phyloP scores from a whole-genome alignment of 169 alveolate genomes.

The Amoebophrya sp. region DNA sequence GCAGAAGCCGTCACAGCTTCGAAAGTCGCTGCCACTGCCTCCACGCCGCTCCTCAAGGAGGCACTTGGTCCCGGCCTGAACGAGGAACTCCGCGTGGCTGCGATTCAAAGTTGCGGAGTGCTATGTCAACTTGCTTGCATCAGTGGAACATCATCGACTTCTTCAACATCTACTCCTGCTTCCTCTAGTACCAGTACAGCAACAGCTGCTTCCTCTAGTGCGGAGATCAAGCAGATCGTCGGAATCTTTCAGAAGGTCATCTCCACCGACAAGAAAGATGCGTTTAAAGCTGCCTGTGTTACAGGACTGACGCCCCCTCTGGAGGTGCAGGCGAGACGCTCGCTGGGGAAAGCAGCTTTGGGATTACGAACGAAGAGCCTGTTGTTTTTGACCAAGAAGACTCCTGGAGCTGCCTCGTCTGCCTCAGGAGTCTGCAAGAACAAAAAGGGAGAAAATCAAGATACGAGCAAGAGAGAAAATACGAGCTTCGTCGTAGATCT shows the following conservation, averaged over 20 bases:
- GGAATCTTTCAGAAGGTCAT: background rate
- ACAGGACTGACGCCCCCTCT: background rate
- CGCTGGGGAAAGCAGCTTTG: no score
- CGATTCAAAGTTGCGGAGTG: background rate
- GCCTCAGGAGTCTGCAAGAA: no score
- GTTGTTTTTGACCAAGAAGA: no score
- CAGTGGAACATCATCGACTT: background rate
- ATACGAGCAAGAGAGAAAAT: no score
- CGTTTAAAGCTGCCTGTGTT: background rate
- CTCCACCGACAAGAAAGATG: background rate
- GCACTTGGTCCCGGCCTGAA: background rate
- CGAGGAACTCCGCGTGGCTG: background rate
- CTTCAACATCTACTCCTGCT: no score
- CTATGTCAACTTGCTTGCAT: background rate
- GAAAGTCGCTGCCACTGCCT: background rate
- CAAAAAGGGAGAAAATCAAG: no score
- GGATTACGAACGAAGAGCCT: no score
- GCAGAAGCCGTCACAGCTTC: background rate
- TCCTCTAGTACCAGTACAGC: no score
- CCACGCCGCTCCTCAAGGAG: background rate
- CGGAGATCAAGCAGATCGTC: background rate
- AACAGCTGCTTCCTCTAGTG: no score
- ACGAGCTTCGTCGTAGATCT: no score
- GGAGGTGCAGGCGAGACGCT: background rate
- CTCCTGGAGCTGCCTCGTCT: no score